Evolutionary conservation across 768 basidiomycete genomes (phyloP), one percentile per base, ranked within the genome.

Genomic region (Thelephora aurantiotincta): DNA sequence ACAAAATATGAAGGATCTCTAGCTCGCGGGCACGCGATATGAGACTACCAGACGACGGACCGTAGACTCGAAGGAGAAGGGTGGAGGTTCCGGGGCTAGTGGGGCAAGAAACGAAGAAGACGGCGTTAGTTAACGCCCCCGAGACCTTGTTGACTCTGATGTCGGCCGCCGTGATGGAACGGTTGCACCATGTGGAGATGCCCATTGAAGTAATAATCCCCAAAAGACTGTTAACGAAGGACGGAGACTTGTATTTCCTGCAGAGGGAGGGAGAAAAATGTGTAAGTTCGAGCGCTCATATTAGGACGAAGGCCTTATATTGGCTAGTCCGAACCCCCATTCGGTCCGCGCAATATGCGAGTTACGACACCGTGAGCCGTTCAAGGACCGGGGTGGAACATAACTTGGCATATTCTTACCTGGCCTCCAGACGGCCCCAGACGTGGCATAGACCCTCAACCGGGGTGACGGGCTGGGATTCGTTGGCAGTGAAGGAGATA

Each of bases 81-180:
- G 87, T 93, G 54, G 68, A 72, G 46, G 67, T 63, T 48, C 62
- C 66, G 47, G 65, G 68, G 16, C 63, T 60, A 30, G 68, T 60
- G 34, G 76, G 69, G 58, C 78, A 90, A 9, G 92, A 88, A 47
- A 97, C 83, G 65, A 98, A 99, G 68, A 89, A 98, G 48, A 99
- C 91, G 48, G 88, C 84, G 63, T 99, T 99, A 36, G 94, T 99
- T 53, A 97, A 65, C 11, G 89, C 83, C 7, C 94, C 93, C 6
- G 92, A 89, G 19, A 93, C 83, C 59, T 84, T 92, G 59, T 70
- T 71, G 53, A 97, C 73, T 47, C 68, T 69, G 45, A 93, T 58
- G 26, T 66, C 62, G 41, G 71, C 61, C 33, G 74, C 63, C 30
- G 65, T 64, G 37, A 80, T 64, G 42, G 64, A 67, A 2, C 63